A percentile compares a stretch with the other conserved stretches of the same genome.
Conservation (phyloP, 2,329 filamentous ascomycete genomes). For the Teratosphaeria viscida region DNA sequence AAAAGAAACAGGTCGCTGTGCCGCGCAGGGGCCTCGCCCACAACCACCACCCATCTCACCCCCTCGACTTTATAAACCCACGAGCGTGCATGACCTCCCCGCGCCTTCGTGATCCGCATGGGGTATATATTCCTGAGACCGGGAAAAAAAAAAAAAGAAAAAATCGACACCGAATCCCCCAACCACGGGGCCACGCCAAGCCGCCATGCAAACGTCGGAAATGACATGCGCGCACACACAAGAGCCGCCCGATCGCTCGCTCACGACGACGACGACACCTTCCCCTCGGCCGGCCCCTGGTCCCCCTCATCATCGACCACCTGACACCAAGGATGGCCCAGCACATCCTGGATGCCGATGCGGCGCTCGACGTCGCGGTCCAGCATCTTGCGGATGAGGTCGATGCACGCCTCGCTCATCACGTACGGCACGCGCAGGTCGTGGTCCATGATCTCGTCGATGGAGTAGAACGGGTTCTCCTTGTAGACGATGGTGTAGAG, state of each 20-base stretch:
- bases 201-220: neutral
- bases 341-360: conserved; percentile 76
- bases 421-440: conserved; percentile 83
- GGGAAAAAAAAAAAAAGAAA: no score
- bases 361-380: conserved; percentile 76
- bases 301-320: neutral
- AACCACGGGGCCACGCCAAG: neutral
- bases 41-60: no score
- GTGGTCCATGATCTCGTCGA: conserved; percentile 98
- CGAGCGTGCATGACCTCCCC: neutral
- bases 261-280: neutral
- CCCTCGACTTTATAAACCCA: neutral
- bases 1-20: neutral
- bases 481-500: conserved; percentile 99
- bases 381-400: conserved; percentile 84
- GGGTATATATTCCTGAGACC: neutral
- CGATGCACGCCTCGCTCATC: conserved; percentile 83
- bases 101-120: neutral
- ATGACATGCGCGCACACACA: neutral
- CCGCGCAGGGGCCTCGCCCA: neutral
- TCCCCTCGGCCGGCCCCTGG: neutral
- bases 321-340: conserved; percentile 69
- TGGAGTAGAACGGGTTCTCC: conserved; percentile 97
- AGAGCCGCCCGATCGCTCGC: neutral
- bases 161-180: no score